Base-by-base conservation (phyloP, 2,329 filamentous ascomycete genomes). In the Rhytidhysteron rufulum region DNA sequence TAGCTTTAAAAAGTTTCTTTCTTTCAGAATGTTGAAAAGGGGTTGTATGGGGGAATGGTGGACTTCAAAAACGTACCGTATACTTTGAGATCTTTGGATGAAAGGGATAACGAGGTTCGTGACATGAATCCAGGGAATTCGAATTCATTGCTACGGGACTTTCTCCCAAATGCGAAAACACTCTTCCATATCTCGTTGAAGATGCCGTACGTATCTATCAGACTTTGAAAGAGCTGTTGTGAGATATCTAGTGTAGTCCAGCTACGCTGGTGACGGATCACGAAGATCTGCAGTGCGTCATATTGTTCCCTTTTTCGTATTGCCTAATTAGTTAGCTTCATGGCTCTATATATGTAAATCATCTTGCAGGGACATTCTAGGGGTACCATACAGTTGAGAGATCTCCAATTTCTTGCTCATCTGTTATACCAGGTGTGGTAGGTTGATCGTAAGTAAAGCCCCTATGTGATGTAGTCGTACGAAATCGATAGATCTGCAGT, bases 101-200 rank as follows among this genome's bases (percentile, higher is more conserved):
- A n/a, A n/a, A n/a, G n/a, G n/a, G n/a, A n/a, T n/a, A n/a, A n/a
- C n/a, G n/a, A n/a, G n/a, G n/a, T n/a, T 35, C 22, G 31, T 7
- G 24, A 18, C 32, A 17, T 37, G 33, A 41, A 47, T n/a, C 35
- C 31, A 5, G 44, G 41, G 21, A 47, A 47, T 7, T 39, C 35
- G 20, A 37, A 44, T 25, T 47, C 37, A 16, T 44, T 37, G 30
- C 44, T 39, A 1, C 34, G 30, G 17, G 1, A 29, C 27, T 41
- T 47, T 11, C 5, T 19, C 3, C 37, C 41, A 22, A 43, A 44
- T 2, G 35, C 33, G 11, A 22, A 20, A 4, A 39, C 21, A 33
- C 41, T 41, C 3, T 37, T 41, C 44, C 44, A 47, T 16, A 47
- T 29, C 5, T 39, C n/a, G 15, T 9, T n/a, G n/a, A 44, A 47